phyloP scores from a whole-genome alignment of 225 moss, liverwort and hornwort genomes.

The Marchantia paleacea region DNA sequence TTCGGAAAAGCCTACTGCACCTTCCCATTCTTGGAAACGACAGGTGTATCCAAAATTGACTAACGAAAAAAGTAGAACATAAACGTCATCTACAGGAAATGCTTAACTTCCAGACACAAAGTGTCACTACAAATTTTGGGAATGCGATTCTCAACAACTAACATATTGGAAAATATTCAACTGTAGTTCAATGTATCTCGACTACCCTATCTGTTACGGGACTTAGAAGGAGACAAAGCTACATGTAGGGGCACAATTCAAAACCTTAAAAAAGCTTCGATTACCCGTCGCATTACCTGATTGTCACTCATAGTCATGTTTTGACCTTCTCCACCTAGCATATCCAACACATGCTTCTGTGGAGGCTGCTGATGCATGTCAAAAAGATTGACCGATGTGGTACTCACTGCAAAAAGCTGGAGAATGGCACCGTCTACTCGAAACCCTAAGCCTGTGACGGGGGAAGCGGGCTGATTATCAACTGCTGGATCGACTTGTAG shows the following conservation, averaged over 20 bases:
- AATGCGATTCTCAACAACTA: neutral
- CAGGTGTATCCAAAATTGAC: too few relatives aligned
- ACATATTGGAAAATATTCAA: neutral
- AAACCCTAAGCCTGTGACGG: slow-evolving; percentile 90
- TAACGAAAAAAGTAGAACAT: neutral
- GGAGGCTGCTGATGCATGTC: slow-evolving; percentile 83
- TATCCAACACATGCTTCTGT: slow-evolving; percentile 76
- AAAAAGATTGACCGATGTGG: slow-evolving; percentile 71
- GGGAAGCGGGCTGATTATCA: slow-evolving; percentile 63
- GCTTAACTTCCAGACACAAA: too few relatives aligned
- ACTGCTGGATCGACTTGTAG: slow-evolving; percentile 71
- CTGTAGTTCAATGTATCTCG: neutral
- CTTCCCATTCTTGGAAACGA: neutral
- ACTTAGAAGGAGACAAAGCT: neutral
- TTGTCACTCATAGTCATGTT: slow-evolving; percentile 95
- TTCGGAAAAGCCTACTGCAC: neutral
- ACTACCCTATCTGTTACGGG: neutral
- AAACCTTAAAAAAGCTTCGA: neutral
- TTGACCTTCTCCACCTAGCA: slow-evolving; percentile 73
- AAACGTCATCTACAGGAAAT: neutral
- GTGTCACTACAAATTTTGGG: neutral
- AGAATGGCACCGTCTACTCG: slow-evolving; percentile 84
- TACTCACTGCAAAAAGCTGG: slow-evolving; percentile 87
- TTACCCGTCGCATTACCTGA: slow-evolving; percentile 44
- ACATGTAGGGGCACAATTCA: neutral